Conservation (phyloP, 225 moss, liverwort and hornwort species). For the Bryoerythrophyllum caledonicum region DNA sequence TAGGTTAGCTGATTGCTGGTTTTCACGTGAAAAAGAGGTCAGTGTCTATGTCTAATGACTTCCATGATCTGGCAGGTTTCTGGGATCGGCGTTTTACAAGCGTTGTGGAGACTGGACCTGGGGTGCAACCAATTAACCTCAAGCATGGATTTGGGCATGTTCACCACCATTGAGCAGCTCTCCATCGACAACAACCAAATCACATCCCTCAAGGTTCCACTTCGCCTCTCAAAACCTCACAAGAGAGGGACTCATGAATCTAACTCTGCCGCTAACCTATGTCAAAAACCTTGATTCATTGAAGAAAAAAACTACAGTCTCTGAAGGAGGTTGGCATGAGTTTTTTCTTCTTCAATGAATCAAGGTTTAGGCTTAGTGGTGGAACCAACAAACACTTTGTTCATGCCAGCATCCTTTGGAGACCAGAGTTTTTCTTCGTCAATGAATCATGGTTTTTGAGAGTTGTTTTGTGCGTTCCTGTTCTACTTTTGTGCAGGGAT, state of each 20-base stretch:
- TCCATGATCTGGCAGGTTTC: constrained; percentile 54
- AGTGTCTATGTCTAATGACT: too few species aligned
- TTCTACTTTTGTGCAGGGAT: constrained; percentile 53
- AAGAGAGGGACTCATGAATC: not conserved
- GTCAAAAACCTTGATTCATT: too few species aligned
- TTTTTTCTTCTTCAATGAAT: too few species aligned
- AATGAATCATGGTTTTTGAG: constrained; percentile 10
- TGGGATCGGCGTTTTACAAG: constrained; percentile 50
- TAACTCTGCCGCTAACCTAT: not conserved
- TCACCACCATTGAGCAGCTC: constrained; percentile 80
- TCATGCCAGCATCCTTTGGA: too few species aligned
- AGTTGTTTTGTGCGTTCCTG: not conserved
- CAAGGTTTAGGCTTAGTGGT: not conserved
- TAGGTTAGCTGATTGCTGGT: too few species aligned
- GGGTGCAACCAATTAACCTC: constrained; percentile 66
- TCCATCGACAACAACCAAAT: constrained; percentile 87
- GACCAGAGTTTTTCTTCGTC: too few species aligned
- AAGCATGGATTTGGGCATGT: constrained; percentile 64
- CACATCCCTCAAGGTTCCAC: constrained; percentile 64
- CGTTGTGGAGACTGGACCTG: constrained; percentile 91
- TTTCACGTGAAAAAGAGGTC: too few species aligned
- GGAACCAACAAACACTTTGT: not conserved
- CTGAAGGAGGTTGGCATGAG: too few species aligned
- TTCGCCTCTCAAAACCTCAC: not conserved
- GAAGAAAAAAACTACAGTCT: too few species aligned